These are phyloP conservation scores for Daldinia bambusicola DNA, from an alignment of 495 filamentous ascomycete genomes.

Conservation along the genomic window DNA sequence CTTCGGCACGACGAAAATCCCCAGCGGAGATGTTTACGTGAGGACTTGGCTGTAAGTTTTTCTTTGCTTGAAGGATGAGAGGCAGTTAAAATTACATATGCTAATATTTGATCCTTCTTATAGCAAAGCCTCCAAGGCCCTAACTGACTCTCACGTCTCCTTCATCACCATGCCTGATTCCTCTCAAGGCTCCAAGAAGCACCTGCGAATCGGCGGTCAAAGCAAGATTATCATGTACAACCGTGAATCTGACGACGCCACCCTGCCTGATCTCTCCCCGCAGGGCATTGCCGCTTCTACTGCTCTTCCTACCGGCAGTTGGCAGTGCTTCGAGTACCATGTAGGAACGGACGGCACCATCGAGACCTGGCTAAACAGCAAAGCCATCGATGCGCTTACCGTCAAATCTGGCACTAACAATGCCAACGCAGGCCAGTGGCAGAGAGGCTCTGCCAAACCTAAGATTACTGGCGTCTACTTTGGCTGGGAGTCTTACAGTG, in stretches of 20 bases:
- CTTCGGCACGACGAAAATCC: constrained; percentile 65
- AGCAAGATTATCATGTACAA: constrained; percentile 68
- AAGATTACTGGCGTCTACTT: constrained; percentile 66
- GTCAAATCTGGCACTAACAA: constrained; percentile 56
- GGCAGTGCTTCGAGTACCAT: constrained; percentile 69
- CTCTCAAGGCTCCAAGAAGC: constrained; percentile 62
- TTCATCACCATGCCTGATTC: constrained; percentile 71
- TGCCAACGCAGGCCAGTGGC: constrained; percentile 62
- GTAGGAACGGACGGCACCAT: constrained; percentile 64
- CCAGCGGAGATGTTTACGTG: constrained; percentile 66
- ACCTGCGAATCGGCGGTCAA: constrained; percentile 68
- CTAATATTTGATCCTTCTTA: constrained; percentile 39
- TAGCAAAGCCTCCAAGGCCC: constrained; percentile 63
- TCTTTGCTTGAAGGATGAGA: background rate
- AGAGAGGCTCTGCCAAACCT: constrained; percentile 56
- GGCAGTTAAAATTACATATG: constrained; percentile 15
- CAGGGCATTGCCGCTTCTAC: constrained; percentile 63
- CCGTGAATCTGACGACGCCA: constrained; percentile 69
- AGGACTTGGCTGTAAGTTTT: constrained; percentile 62
- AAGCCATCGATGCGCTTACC: constrained; percentile 61
- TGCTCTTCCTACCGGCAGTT: constrained; percentile 58
- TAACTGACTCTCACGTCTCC: constrained; percentile 64
- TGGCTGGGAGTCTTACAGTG: constrained; percentile 69
- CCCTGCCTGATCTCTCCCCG: constrained; percentile 66
- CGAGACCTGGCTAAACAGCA: constrained; percentile 67